Conservation (phyloP, 2,329 filamentous ascomycete genomes). For the Aspergillus udagawae region DNA sequence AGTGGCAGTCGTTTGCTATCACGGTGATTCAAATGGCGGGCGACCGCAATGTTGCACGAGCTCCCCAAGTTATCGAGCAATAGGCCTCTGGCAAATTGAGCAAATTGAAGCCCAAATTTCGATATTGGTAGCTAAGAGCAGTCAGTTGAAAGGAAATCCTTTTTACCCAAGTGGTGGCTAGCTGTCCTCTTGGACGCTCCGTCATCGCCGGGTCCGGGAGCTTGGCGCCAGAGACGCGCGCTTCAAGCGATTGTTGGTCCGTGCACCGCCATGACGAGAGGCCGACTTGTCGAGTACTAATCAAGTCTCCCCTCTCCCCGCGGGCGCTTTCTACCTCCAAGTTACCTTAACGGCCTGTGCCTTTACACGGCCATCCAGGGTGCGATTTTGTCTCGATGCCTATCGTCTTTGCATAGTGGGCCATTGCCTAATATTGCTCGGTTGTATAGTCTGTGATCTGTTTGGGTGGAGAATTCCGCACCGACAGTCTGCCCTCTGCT, state of each 20-base stretch:
- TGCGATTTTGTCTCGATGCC: conserved; percentile 12
- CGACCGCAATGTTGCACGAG: background rate
- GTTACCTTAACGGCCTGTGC: conserved; percentile 15
- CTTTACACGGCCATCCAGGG: conserved; percentile 12
- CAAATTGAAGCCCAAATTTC: background rate
- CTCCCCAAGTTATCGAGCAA: background rate
- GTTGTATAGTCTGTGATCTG: conserved; percentile 6
- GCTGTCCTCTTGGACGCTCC: conserved; percentile 18
- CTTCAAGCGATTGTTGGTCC: conserved; percentile 10
- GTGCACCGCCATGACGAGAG: conserved; percentile 8
- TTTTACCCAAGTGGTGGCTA: background rate
- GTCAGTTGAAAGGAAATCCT: background rate
- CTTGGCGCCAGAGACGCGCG: conserved; percentile 18
- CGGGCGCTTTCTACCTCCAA: conserved; percentile 14
- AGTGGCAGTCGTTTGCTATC: background rate
- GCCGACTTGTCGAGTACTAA: conserved; percentile 1
- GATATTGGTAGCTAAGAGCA: background rate
- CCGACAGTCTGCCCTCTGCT: background rate
- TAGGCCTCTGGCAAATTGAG: too few species aligned
- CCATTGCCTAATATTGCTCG: conserved; percentile 8
- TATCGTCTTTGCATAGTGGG: conserved; percentile 6
- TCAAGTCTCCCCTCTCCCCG: conserved; percentile 15
- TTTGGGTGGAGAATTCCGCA: conserved; percentile 3
- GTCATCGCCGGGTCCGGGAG: conserved; percentile 14
- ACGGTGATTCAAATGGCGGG: background rate